These are phyloP conservation scores for Plenodomus tracheiphilus DNA, from an alignment of 2,329 filamentous ascomycete genomes.

Conservation along the genomic window DNA sequence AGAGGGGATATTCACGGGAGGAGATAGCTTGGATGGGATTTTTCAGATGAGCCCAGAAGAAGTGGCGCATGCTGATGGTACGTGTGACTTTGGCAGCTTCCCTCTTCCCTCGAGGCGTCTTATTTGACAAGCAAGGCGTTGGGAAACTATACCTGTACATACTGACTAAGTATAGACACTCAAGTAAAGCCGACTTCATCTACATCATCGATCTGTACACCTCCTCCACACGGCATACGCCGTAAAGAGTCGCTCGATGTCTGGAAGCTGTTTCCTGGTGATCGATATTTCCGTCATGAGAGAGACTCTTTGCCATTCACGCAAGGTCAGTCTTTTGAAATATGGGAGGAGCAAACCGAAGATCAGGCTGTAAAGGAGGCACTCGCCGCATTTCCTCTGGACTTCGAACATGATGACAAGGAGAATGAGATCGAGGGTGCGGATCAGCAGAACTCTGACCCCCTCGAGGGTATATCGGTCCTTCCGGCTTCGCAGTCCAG, in stretches of 20 bases:
- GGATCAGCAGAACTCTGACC: conserved; percentile 3
- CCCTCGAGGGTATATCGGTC: conserved; percentile 11
- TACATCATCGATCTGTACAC: neutral
- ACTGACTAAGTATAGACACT: conserved; percentile 4
- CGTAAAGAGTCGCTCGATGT: conserved; percentile 5
- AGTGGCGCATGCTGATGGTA: neutral
- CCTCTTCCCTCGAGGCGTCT: too few species aligned
- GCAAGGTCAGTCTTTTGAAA: conserved; percentile 14
- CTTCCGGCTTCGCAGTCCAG: conserved; percentile 19
- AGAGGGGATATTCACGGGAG: neutral
- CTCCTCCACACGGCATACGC: conserved; percentile 1
- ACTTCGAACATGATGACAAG: conserved; percentile 27
- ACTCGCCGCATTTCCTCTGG: conserved; percentile 17
- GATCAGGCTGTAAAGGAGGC: conserved; percentile 22
- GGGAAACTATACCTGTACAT: too few species aligned
- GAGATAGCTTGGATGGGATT: neutral
- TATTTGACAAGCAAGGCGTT: too few species aligned
- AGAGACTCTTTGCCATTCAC: conserved; percentile 10
- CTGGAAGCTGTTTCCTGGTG: conserved; percentile 4
- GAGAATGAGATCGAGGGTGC: conserved; percentile 16
- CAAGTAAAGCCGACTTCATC: neutral
- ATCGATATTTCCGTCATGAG: conserved; percentile 8
- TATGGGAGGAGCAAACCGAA: conserved; percentile 21
- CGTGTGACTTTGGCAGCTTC: neutral
- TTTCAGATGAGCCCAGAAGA: neutral